Conservation (phyloP, 2,329 filamentous ascomycete species). For the Diplodia seriata region DNA sequence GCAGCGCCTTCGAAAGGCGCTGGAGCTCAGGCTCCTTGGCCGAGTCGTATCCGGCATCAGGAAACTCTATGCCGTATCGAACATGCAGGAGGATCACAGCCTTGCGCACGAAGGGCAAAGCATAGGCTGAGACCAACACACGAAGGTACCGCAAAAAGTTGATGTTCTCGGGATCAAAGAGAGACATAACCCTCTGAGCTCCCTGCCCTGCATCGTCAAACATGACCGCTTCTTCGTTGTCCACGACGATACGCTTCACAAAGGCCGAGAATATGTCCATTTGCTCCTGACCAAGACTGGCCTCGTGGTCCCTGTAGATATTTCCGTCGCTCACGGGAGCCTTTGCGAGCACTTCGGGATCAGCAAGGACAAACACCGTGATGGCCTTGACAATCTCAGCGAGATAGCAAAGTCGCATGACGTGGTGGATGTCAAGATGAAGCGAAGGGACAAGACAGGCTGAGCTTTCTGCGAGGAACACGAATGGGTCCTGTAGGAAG, state of each 20-base stretch:
- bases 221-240: conserved; percentile 22
- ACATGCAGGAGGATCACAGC: conserved; percentile 82
- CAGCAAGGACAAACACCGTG: conserved; percentile 55
- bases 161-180: conserved; percentile 35
- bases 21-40: conserved; percentile 78
- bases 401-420: conserved; percentile 85
- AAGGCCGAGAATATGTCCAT: conserved; percentile 44
- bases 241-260: conserved; percentile 44
- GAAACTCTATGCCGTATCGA: conserved; percentile 87
- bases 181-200: conserved; percentile 14
- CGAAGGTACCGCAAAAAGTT: conserved; percentile 48
- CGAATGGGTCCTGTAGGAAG: conserved; percentile 73
- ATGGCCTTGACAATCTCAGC: conserved; percentile 89
- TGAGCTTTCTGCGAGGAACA: conserved; percentile 81
- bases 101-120: conserved; percentile 89
- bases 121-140: conserved; percentile 74
- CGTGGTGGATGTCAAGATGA: conserved; percentile 75
- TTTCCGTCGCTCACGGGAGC: conserved; percentile 14
- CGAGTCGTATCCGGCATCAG: conserved; percentile 62
- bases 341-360: conserved; percentile 24
- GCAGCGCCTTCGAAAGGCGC: conserved; percentile 77
- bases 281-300: conserved; percentile 43
- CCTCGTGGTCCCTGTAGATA: conserved; percentile 34
- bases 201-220: conserved; percentile 1
- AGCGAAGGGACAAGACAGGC: conserved; percentile 73